These are phyloP conservation scores for Ganoderma lucidum DNA, from an alignment of 1,284 basidiomycete species.

Conservation along the genomic window DNA sequence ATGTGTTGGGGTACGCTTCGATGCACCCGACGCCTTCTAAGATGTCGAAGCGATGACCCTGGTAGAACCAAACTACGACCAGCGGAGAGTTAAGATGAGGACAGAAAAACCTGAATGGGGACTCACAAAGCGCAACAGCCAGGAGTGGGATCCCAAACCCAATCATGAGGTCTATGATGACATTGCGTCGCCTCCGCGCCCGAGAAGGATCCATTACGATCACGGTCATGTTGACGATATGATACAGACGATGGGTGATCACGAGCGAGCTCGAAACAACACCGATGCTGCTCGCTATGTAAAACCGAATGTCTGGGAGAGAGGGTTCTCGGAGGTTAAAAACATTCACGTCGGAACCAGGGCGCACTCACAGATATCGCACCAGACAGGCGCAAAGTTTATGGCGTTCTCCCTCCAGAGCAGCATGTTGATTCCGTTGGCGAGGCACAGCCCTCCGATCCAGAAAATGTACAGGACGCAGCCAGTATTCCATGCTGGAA, in stretches of 20 bases:
- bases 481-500: constrained; percentile 54
- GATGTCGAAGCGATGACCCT: constrained; percentile 57
- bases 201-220: constrained; percentile 36
- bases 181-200: constrained; percentile 42
- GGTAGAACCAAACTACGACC: background rate
- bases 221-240: constrained; percentile 47
- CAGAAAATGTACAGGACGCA: constrained; percentile 44
- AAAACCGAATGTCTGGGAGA: constrained; percentile 39
- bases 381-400: no score
- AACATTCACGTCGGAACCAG: constrained; percentile 2
- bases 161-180: constrained; percentile 47
- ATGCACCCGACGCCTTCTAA: constrained; percentile 54
- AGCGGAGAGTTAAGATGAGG: background rate
- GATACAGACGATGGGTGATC: constrained; percentile 58
- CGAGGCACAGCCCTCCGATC: no score
- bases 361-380: constrained; percentile 55
- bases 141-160: constrained; percentile 49
- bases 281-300: constrained; percentile 45
- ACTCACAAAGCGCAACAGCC: constrained; percentile 47
- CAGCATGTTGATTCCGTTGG: no score
- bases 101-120: background rate
- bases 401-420: no score
- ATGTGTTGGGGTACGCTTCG: constrained; percentile 48
- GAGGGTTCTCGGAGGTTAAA: background rate
- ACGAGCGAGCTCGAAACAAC: constrained; percentile 53